phyloP scores from a whole-genome alignment of 2,329 filamentous ascomycete species.

The Epichloe aotearoae region DNA sequence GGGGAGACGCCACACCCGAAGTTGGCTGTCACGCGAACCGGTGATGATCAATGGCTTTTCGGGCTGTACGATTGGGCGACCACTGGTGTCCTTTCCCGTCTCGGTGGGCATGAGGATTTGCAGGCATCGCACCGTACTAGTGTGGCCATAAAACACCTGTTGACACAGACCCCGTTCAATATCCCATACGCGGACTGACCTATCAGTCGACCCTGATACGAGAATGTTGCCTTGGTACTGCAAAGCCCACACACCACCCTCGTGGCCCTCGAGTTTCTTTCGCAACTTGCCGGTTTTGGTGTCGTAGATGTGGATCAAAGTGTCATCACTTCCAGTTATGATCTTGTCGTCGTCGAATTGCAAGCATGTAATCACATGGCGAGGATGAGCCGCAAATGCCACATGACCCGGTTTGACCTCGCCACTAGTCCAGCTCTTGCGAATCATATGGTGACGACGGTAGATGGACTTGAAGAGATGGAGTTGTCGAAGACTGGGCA shows the following conservation, averaged over 20 bases:
- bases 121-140: slow-evolving; percentile 88
- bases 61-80: slow-evolving; percentile 74
- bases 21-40: slow-evolving; percentile 84
- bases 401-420: slow-evolving; percentile 78
- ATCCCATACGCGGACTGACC: slow-evolving; percentile 98
- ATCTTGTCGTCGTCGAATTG: slow-evolving; percentile 99
- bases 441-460: slow-evolving; percentile 80
- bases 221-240: slow-evolving; percentile 93
- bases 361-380: slow-evolving; percentile 92
- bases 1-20: slow-evolving; percentile 89
- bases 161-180: slow-evolving; percentile 87
- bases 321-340: slow-evolving; percentile 92
- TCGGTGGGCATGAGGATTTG: slow-evolving; percentile 85
- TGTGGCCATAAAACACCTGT: slow-evolving; percentile 94
- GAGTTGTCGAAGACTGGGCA: slow-evolving; percentile 66
- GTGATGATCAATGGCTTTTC: slow-evolving; percentile 94
- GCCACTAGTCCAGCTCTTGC: slow-evolving; percentile 82
- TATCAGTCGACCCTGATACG: slow-evolving; percentile 90
- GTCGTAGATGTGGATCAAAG: slow-evolving; percentile 94
- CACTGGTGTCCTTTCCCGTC: slow-evolving; percentile 57
- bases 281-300: slow-evolving; percentile 83
- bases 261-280: slow-evolving; percentile 78
- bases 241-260: slow-evolving; percentile 93
- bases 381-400: slow-evolving; percentile 89
- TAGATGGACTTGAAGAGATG: slow-evolving; percentile 96